These are phyloP conservation scores for Boletus rubroflammeus DNA, from an alignment of 768 basidiomycete genomes.

Conservation along the genomic window DNA sequence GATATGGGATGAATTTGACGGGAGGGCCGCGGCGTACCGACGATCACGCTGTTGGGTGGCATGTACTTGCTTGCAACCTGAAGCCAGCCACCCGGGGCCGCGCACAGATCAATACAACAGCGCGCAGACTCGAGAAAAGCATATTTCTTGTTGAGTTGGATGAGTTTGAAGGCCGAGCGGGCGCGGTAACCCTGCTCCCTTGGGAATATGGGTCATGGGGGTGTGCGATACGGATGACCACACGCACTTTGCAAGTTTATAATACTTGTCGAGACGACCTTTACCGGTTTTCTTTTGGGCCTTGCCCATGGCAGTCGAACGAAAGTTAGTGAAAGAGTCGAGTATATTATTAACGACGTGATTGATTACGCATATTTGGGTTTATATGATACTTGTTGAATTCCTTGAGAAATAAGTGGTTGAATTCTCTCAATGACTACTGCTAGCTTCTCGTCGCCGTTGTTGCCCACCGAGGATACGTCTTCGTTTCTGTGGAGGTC, in stretches of 20 bases:
- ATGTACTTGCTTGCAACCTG: conserved; percentile 98
- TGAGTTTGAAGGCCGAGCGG: conserved; percentile 98
- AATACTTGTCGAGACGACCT: conserved; percentile 94
- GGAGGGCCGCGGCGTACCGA: conserved; percentile 52
- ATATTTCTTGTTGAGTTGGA: conserved; percentile 98
- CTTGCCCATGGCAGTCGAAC: conserved; percentile 52
- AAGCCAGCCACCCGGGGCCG: conserved; percentile 98
- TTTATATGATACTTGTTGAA: neutral
- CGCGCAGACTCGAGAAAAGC: conserved; percentile 82
- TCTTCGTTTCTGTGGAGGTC: conserved; percentile 39
- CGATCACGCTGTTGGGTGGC: conserved; percentile 87
- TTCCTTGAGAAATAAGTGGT: neutral
- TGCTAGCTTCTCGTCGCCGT: conserved; percentile 27
- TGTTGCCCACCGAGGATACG: conserved; percentile 19
- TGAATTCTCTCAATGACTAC: conserved; percentile 18
- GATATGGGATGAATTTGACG: conserved; percentile 3
- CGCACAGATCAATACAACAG: conserved; percentile 97
- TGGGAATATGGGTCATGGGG: conserved; percentile 9
- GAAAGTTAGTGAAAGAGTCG: neutral
- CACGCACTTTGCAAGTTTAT: conserved; percentile 84
- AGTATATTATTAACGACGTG: neutral
- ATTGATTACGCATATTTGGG: conserved; percentile 19
- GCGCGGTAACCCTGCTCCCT: conserved; percentile 99
- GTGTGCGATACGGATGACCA: conserved; percentile 2
- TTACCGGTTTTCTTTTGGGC: conserved; percentile 96